Percentiles rank a stretch among this genome's conserved stretches.
phyloP scores from a whole-genome alignment of 1,284 basidiomycete genomes.

The Athelia sp. region DNA sequence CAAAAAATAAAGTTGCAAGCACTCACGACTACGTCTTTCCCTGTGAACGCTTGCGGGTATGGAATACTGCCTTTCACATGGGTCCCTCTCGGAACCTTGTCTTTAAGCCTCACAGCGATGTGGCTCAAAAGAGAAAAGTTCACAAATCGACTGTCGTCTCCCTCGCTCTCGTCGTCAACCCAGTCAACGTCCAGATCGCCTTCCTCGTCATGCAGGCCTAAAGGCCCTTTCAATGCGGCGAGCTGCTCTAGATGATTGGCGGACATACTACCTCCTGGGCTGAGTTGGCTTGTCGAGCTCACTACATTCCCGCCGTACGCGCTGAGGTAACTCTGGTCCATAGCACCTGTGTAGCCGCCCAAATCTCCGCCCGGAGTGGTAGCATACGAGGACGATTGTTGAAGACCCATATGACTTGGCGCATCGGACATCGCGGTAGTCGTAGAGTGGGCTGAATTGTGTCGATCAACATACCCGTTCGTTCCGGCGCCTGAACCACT shows the following conservation, averaged over 20 bases:
- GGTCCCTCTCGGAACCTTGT: slow-evolving; percentile 78
- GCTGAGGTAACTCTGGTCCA: neutral
- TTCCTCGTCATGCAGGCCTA: slow-evolving; percentile 30
- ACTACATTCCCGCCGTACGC: neutral
- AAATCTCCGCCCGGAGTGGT: neutral
- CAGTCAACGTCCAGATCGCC: slow-evolving; percentile 46
- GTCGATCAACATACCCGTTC: neutral
- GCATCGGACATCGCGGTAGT: neutral
- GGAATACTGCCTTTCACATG: slow-evolving; percentile 91
- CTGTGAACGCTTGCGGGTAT: slow-evolving; percentile 85
- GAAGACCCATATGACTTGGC: neutral
- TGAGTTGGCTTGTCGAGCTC: neutral
- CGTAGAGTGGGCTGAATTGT: neutral
- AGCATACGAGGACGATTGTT: neutral
- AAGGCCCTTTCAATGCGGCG: neutral
- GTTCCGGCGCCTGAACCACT: too few relatives aligned
- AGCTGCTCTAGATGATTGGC: neutral
- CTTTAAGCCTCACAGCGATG: slow-evolving; percentile 81
- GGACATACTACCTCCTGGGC: neutral
- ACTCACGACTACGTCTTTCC: slow-evolving; percentile 87
- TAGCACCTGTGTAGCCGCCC: neutral
- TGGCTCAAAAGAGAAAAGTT: slow-evolving; percentile 87
- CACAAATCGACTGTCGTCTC: slow-evolving; percentile 76
- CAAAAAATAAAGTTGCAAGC: neutral
- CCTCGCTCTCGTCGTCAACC: slow-evolving; percentile 67